Percentiles rank a stretch among this genome's conserved stretches.
Evolutionary conservation across 257 asterid genomes (phyloP).

Genomic region (Solanum paucissectum): DNA sequence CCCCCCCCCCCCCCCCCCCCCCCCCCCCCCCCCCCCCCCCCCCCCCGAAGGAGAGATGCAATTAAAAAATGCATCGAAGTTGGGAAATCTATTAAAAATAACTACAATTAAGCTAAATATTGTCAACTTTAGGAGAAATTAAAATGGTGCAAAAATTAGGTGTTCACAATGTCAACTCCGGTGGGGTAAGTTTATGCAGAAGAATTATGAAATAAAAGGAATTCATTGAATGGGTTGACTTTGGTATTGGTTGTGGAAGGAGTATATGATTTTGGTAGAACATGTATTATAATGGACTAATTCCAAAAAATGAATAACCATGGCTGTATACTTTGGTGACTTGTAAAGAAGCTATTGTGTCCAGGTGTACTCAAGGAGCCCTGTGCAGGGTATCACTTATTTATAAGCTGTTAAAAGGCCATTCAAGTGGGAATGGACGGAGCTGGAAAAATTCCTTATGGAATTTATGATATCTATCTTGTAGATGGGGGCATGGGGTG

Average conservation of each 20-base stretch:
- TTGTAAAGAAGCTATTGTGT: neutral
- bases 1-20: too few relatives aligned
- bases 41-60: neutral
- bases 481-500: neutral
- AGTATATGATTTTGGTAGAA: neutral
- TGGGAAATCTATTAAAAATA: neutral
- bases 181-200: neutral
- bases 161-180: neutral
- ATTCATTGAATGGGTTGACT: neutral
- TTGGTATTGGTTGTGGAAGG: neutral
- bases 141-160: neutral
- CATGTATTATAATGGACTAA: neutral
- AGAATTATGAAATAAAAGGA: neutral
- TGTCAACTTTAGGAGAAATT: neutral
- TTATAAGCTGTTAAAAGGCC: neutral
- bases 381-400: neutral
- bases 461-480: neutral
- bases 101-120: neutral
- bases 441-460: neutral
- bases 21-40: too few relatives aligned
- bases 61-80: neutral
- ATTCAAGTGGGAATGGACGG: neutral
- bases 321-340: neutral
- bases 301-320: neutral
- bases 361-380: neutral